These are phyloP conservation scores for Pleurotus sapidus DNA, from an alignment of 768 basidiomycete species.

Conservation along the genomic window DNA sequence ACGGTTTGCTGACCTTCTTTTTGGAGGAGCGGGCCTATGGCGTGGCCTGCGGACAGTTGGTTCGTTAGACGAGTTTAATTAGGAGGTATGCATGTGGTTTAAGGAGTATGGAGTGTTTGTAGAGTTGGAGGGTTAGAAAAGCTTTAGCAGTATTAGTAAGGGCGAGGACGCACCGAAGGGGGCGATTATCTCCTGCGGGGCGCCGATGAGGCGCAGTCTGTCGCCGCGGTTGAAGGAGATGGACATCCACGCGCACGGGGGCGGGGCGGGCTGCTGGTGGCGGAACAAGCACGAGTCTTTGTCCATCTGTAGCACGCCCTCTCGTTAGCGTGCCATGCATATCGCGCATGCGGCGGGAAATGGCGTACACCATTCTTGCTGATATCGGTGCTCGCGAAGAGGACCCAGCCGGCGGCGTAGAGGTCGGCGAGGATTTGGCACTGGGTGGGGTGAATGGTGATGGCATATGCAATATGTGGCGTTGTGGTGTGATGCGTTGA, in stretches of 20 bases:
- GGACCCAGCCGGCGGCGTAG: slow-evolving; percentile 2
- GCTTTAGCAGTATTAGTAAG: no score
- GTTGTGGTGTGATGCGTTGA: not conserved
- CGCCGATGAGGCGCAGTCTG: not conserved
- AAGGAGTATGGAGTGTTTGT: no score
- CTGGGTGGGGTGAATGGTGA: not conserved
- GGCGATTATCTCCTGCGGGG: not conserved
- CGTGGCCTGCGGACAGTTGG: not conserved
- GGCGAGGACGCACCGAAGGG: not conserved
- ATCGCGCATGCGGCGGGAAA: no score
- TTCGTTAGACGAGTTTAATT: no score
- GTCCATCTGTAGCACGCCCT: not conserved
- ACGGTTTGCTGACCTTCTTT: not conserved
- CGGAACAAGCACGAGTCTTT: slow-evolving; percentile 3
- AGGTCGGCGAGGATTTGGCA: not conserved
- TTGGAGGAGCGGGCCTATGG: not conserved
- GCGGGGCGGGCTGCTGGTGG: not conserved
- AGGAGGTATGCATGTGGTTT: no score
- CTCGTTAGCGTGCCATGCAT: no score
- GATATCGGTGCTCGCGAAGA: not conserved
- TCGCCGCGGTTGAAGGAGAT: slow-evolving; percentile 6
- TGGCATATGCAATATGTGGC: not conserved
- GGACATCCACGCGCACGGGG: slow-evolving; percentile 1
- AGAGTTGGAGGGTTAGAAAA: no score
- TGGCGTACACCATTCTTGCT: not conserved